Evolutionary conservation across 2,329 filamentous ascomycete genomes (phyloP).

Genomic region (Pyrenophora tritici-repentis): DNA sequence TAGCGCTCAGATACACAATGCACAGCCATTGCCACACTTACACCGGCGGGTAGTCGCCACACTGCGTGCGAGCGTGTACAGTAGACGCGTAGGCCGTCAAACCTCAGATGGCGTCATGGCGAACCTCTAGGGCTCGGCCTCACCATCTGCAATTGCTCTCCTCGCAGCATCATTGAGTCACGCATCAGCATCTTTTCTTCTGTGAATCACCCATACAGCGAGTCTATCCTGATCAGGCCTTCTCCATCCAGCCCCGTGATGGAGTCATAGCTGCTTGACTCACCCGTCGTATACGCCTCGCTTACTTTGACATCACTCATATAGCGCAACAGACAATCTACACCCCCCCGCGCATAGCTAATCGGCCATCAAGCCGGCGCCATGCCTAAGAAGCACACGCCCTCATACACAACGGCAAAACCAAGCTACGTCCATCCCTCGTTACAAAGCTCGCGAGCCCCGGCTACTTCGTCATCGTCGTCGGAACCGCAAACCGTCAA

Average conservation of each 20-base stretch:
- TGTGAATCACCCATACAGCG: background rate
- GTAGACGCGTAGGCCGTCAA: too few relatives aligned
- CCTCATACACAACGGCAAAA: constrained; percentile 49
- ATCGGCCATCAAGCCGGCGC: constrained; percentile 5
- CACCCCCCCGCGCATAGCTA: constrained; percentile 1
- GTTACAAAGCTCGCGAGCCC: constrained; percentile 37
- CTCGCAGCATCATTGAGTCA: constrained; percentile 9
- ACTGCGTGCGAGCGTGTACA: constrained; percentile 1
- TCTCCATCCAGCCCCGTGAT: background rate
- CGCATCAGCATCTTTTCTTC: background rate
- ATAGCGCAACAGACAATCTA: constrained; percentile 3
- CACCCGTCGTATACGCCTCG: constrained; percentile 11
- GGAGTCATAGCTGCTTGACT: constrained; percentile 15
- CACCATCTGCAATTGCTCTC: background rate
- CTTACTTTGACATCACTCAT: constrained; percentile 8
- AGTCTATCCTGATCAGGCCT: background rate
- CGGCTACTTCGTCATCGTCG: constrained; percentile 27
- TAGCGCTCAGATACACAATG: background rate
- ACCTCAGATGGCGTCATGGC: constrained; percentile 11
- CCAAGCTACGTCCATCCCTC: constrained; percentile 48
- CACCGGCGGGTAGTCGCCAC: background rate
- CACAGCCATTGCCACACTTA: too few relatives aligned
- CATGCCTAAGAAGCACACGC: constrained; percentile 57
- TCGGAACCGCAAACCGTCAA: constrained; percentile 50
- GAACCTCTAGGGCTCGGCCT: background rate